Conservation (phyloP, 331 rosid genomes). For the Saraca asoca region DNA sequence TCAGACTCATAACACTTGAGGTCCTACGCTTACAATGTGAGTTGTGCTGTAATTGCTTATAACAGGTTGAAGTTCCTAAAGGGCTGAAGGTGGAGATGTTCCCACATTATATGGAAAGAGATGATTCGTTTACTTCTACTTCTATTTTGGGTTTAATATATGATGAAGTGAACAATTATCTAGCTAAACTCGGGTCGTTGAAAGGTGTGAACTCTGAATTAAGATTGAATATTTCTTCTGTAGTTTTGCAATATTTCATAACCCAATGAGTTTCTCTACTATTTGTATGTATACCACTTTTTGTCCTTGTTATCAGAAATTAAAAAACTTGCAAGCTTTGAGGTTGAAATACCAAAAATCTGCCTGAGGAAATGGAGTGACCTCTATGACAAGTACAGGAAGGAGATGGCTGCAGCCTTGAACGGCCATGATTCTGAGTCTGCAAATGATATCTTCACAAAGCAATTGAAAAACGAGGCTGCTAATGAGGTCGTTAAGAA, state of each 20-base stretch:
- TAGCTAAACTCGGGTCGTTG: conserved; percentile 35
- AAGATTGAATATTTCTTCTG: background rate
- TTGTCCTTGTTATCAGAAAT: conserved; percentile 50
- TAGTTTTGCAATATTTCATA: background rate
- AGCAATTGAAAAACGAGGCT: conserved; percentile 32
- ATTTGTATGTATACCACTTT: too few relatives aligned
- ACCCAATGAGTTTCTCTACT: conserved; percentile 7
- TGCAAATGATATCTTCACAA: too few relatives aligned
- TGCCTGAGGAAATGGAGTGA: conserved; percentile 45
- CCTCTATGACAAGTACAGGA: conserved; percentile 38
- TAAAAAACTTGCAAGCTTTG: conserved; percentile 58
- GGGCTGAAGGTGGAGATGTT: conserved; percentile 44
- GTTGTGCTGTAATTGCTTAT: background rate
- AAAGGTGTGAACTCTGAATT: conserved; percentile 45
- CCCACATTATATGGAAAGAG: conserved; percentile 74
- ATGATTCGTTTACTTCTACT: conserved; percentile 48
- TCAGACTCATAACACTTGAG: too few relatives aligned
- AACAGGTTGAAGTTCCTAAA: conserved; percentile 58
- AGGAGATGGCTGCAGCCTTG: conserved; percentile 44
- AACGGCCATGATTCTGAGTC: background rate
- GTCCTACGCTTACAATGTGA: background rate
- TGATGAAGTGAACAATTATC: conserved; percentile 49
- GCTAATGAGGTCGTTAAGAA: conserved; percentile 42
- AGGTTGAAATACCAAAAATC: conserved; percentile 48
- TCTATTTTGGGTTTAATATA: conserved; percentile 70